Evolutionary conservation across 2,329 filamentous ascomycete genomes (phyloP), one percentile per base, ranked within the genome.

Genomic region (Pseudogymnoascus sp.): DNA sequence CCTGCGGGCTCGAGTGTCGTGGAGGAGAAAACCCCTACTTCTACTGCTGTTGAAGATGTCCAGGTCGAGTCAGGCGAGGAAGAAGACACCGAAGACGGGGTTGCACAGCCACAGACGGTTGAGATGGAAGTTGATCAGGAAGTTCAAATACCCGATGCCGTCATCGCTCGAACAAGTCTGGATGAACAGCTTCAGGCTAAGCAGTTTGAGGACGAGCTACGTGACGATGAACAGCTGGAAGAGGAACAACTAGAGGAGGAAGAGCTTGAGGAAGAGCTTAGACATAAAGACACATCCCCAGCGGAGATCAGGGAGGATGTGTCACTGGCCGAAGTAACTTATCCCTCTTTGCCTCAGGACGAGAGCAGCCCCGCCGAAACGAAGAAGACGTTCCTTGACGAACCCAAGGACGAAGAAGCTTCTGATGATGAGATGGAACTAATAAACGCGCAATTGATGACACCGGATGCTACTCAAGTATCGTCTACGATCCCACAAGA

Each of bases 391-490:
- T 7, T 18, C 9, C n/a, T 30, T 54, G 28, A 20, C 6, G 47
- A 54, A 6, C 6, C 28, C 11, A 4, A 32, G 8, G 4, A 54
- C 18, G 47, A 54, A 22, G 38, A 43, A 32, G 47, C 28, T n/a
- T 20, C 4, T 28, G 28, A 9, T 6, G 25, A 54, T 16, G 47
- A 50, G 11, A 50, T 28, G 28, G 43, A 54, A 20, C 28, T 54
- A 20, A 54, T 54, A 32, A 66, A 63, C 37, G 58, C 9, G 2
- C 68, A 70, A 59, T 63, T 69, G 20, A 66, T 65, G 47, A 69
- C 68, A 2, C 68, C 68, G n/a, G 66, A 67, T 59, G 64, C 65
- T 58, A 70, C 68, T 1, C 47, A 54, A 32, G 6, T 54, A 12
- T 12, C 47, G 9, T 54, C 28, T 32, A 54, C 28, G 8, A 4